Conservation (phyloP, 2,329 filamentous ascomycete species). For the Hypomyces perniciosus region DNA sequence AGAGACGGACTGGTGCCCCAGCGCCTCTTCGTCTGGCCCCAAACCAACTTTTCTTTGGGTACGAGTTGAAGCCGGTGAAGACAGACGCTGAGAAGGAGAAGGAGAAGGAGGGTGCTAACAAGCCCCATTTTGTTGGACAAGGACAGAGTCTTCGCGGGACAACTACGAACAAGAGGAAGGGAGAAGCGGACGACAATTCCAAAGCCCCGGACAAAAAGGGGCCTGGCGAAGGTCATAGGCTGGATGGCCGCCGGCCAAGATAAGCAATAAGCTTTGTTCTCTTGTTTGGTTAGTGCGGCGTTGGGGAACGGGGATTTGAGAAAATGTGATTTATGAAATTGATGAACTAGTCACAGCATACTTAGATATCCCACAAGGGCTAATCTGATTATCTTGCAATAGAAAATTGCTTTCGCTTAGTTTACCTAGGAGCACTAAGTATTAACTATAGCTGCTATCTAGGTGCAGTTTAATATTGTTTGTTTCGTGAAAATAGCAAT, state of each 20-base stretch:
- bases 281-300: background rate
- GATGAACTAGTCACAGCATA: background rate
- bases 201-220: conserved; percentile 44
- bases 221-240: conserved; percentile 35
- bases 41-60: conserved; percentile 95
- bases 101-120: conserved; percentile 56
- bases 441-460: too few relatives aligned
- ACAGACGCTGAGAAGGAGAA: conserved; percentile 66
- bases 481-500: too few relatives aligned
- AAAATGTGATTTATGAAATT: background rate
- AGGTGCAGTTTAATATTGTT: too few relatives aligned
- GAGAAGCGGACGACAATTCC: conserved; percentile 41
- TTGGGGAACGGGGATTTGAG: conserved; percentile 1
- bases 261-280: conserved; percentile 10
- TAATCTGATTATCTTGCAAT: too few relatives aligned
- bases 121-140: conserved; percentile 74
- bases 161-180: conserved; percentile 60
- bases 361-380: too few relatives aligned
- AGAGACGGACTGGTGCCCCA: conserved; percentile 63
- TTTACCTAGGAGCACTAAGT: conserved; percentile 15
- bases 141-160: conserved; percentile 71
- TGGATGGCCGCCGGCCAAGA: conserved; percentile 37
- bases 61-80: conserved; percentile 83
- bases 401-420: background rate
- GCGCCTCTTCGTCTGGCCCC: conserved; percentile 78